Base-by-base conservation (phyloP, 2,329 filamentous ascomycete species). In the Neonectria punicea region DNA sequence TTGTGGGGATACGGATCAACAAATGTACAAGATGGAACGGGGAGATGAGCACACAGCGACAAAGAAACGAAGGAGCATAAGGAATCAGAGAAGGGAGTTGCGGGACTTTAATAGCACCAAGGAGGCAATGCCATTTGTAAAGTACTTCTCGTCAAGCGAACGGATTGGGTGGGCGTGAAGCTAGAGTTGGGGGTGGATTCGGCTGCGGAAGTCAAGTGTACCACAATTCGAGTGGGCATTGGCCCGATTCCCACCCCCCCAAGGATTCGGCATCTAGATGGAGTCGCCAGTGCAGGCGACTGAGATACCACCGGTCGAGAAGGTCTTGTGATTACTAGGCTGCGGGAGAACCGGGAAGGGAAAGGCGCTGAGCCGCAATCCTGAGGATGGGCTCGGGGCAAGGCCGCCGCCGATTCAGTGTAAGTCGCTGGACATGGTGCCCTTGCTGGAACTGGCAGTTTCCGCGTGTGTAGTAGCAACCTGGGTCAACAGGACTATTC, bases 141-240 rank as follows among this genome's bases (percentile, higher is more conserved):
- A 69, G 54, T 65, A 36, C 57, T 64, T 60, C 53, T 59, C 51
- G 59, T 65, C 58, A 57, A 71, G 63, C 63, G 62, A 55, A 65
- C 56, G 46, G 32, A 34, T 44, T 54, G 50, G 58, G 64, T 61
- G 58, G 55, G 67, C 50, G 65, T 66, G 69, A 70, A 65, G 67
- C 69, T 69, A 69, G 69, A 68, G 69, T 74, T 74, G 72, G 72
- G 72, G 72, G 72, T 74, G 72, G 72, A 54, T 74, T 74, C 72
- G 41, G 46, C 51, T 66, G 62, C 70, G 67, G 60, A 68, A 70
- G 70, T 70, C 70, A 74, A 74, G 69, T 74, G 70, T 65, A 65
- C 68, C 63, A 63, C 44, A 39, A 49, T 51, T 53, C 53, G 71
- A 58, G 65, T 67, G 65, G 70, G 69, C 66, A 74, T 74, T 74